Conservation (phyloP, 2,329 filamentous ascomycete species). For the Scytalidium sp. region DNA sequence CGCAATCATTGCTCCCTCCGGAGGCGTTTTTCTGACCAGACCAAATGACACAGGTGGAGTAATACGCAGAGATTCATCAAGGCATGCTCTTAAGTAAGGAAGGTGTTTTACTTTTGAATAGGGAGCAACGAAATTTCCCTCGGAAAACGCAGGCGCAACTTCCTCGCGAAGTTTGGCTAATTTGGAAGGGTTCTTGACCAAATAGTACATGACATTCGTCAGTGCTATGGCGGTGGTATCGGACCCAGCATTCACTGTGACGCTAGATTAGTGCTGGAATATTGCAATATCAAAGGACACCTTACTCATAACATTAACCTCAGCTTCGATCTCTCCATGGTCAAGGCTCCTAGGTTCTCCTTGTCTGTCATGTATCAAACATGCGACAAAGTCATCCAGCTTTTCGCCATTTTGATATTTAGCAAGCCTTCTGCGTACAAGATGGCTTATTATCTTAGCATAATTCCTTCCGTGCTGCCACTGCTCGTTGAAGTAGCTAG, state of each 20-base stretch:
- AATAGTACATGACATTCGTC: conserved; percentile 37
- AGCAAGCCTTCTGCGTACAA: conserved; percentile 11
- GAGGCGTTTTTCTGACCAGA: conserved; percentile 35
- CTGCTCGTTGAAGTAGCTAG: not conserved
- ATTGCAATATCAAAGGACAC: no score
- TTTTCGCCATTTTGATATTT: conserved; percentile 34
- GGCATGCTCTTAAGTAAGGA: conserved; percentile 37
- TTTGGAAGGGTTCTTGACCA: conserved; percentile 37
- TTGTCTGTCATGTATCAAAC: conserved; percentile 36
- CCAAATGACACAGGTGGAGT: conserved; percentile 35
- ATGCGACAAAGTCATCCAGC: conserved; percentile 47
- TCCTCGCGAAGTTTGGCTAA: conserved; percentile 31
- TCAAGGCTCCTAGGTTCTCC: conserved; percentile 34
- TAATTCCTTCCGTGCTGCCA: conserved; percentile 4
- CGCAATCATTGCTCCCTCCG: conserved; percentile 34
- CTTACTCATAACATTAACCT: conserved; percentile 24
- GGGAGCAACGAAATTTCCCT: conserved; percentile 29
- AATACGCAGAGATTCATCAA: conserved; percentile 39
- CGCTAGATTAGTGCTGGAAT: conserved; percentile 40
- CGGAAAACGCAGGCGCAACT: conserved; percentile 30
- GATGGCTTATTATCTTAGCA: conserved; percentile 20
- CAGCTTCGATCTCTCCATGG: conserved; percentile 45
- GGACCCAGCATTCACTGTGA: conserved; percentile 26
- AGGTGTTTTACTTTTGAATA: conserved; percentile 38
- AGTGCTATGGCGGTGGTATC: conserved; percentile 46